A percentile compares a stretch with the other conserved stretches of the same genome.
These are phyloP conservation scores for Phialophora expanda DNA, from an alignment of 2,329 filamentous ascomycete genomes.

Conservation along the genomic window DNA sequence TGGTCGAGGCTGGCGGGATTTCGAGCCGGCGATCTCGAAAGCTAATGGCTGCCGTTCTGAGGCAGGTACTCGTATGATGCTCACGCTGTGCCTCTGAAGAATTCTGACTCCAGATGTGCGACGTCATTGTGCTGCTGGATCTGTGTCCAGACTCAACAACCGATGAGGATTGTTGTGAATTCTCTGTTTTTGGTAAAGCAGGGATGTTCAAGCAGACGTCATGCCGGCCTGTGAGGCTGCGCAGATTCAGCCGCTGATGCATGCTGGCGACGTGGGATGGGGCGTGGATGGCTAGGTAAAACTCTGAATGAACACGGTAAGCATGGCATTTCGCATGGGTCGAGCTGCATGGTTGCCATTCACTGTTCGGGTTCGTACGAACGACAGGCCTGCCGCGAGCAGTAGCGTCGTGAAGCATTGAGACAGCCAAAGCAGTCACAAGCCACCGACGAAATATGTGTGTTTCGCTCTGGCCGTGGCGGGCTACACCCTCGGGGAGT, in stretches of 20 bases:
- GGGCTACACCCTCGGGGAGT: not conserved
- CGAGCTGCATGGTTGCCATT: not conserved
- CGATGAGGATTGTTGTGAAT: not conserved
- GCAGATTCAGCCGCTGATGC: not conserved
- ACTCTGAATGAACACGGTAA: not conserved
- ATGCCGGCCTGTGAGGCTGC: not conserved
- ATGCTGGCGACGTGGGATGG: not conserved
- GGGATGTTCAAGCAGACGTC: not conserved
- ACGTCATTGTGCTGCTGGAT: conserved; percentile 4
- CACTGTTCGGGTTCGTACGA: not conserved
- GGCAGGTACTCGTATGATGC: not conserved
- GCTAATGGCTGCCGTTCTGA: not conserved
- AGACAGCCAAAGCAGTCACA: not conserved
- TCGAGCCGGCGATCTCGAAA: not conserved
- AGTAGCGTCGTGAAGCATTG: not conserved
- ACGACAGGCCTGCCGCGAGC: not conserved
- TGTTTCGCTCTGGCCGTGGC: not conserved
- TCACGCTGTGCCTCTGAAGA: not conserved
- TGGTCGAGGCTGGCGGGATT: not conserved
- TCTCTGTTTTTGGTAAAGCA: not conserved
- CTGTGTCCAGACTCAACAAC: not conserved
- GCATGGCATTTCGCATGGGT: not conserved
- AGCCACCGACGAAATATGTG: conserved; percentile 22
- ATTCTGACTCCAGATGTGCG: not conserved
- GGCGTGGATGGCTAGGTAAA: not conserved